Percentiles rank a stretch among this genome's conserved stretches.
These are phyloP conservation scores for Penicillium digitatum DNA, from an alignment of 2,329 filamentous ascomycete species.

Conservation along the genomic window DNA sequence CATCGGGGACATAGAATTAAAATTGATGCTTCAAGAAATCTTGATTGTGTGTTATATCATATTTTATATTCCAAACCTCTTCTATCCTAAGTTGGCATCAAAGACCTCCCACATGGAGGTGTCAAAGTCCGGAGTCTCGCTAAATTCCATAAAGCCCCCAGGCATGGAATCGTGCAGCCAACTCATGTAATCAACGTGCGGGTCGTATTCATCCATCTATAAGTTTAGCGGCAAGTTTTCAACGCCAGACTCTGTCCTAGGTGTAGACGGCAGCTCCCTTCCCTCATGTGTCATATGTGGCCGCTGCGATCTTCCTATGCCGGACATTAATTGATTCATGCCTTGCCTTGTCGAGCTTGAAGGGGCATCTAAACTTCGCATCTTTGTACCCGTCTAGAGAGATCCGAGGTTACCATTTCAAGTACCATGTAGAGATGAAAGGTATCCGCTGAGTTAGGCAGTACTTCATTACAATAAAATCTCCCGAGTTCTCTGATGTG, in stretches of 20 bases:
- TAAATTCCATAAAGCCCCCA: slow-evolving; percentile 24
- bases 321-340: not conserved
- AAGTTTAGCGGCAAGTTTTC: slow-evolving; percentile 11
- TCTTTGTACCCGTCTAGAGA: slow-evolving; percentile 39
- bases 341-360: slow-evolving; percentile 8
- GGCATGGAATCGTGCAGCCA: slow-evolving; percentile 25
- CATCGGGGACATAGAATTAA: not conserved
- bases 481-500: slow-evolving; percentile 38
- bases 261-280: not conserved
- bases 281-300: not conserved
- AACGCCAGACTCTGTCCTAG: slow-evolving; percentile 1
- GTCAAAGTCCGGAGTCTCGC: slow-evolving; percentile 29
- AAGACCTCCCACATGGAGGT: slow-evolving; percentile 31
- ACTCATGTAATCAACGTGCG: slow-evolving; percentile 13
- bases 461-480: slow-evolving; percentile 31
- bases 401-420: slow-evolving; percentile 47
- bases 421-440: slow-evolving; percentile 55
- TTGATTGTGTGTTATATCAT: not conserved
- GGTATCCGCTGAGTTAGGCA: slow-evolving; percentile 29
- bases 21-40: not conserved
- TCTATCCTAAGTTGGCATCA: slow-evolving; percentile 3
- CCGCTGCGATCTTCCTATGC: not conserved
- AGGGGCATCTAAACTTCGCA: slow-evolving; percentile 12
- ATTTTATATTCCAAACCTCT: not conserved
- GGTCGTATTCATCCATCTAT: slow-evolving; percentile 17